A percentile compares a stretch with the other conserved stretches of the same genome.
These are phyloP conservation scores for Melanopsichium pennsylvanicum DNA, from an alignment of 1,284 basidiomycete genomes.

Conservation along the genomic window DNA sequence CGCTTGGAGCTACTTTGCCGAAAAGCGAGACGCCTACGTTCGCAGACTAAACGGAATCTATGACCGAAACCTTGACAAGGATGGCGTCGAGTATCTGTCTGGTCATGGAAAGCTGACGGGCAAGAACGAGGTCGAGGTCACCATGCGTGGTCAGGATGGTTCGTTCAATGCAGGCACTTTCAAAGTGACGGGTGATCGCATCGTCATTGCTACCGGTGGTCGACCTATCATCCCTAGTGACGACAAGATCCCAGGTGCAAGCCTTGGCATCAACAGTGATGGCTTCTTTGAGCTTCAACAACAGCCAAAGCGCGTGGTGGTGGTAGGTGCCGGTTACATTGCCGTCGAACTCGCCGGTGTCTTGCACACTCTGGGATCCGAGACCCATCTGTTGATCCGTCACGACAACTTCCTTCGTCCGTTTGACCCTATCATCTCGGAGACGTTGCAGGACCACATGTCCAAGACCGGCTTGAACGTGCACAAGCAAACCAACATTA, in stretches of 20 bases:
- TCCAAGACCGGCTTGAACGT: conserved; percentile 87
- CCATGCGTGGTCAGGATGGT: conserved; percentile 55
- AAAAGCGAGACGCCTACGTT: conserved; percentile 95
- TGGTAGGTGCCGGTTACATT: conserved; percentile 97
- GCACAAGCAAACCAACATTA: conserved; percentile 80
- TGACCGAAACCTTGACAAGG: conserved; percentile 79
- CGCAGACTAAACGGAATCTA: conserved; percentile 90
- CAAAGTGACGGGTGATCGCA: conserved; percentile 61
- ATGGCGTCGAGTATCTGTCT: conserved; percentile 85
- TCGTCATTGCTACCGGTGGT: conserved; percentile 81
- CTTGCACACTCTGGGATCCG: conserved; percentile 67
- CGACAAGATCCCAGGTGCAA: conserved; percentile 83
- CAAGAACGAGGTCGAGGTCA: conserved; percentile 59
- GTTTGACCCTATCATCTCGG: conserved; percentile 87
- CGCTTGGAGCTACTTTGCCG: conserved; percentile 89
- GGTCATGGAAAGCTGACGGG: conserved; percentile 73
- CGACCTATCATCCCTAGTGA: conserved; percentile 82
- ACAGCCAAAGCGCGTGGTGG: conserved; percentile 90
- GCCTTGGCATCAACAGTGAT: conserved; percentile 89
- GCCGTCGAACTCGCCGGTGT: conserved; percentile 76
- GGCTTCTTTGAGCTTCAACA: conserved; percentile 92
- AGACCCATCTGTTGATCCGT: conserved; percentile 91
- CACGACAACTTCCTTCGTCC: conserved; percentile 87
- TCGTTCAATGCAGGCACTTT: conserved; percentile 69
- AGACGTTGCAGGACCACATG: conserved; percentile 92